These are phyloP conservation scores for Talaromyces trachyspermus DNA, from an alignment of 495 filamentous ascomycete genomes.

Conservation along the genomic window DNA sequence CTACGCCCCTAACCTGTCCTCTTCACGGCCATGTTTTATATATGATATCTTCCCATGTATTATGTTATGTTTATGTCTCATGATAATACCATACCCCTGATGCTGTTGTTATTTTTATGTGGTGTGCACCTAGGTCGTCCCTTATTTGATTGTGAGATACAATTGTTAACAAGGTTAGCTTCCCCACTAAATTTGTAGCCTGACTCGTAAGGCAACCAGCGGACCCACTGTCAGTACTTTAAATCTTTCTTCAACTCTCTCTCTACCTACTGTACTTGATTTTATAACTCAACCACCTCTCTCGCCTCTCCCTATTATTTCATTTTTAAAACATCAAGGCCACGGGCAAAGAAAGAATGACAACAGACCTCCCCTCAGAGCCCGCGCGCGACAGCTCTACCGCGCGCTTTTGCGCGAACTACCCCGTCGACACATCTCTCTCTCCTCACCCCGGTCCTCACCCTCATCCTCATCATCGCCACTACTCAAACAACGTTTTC, in stretches of 20 bases:
- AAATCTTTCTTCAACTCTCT: too few species aligned
- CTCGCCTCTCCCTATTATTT: not conserved
- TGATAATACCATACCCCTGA: constrained; percentile 9
- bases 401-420: constrained; percentile 87
- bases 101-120: too few species aligned
- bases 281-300: not conserved
- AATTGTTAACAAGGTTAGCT: too few species aligned
- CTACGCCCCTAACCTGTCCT: constrained; percentile 18
- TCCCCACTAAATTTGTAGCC: too few species aligned
- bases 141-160: not conserved
- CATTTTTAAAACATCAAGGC: not conserved
- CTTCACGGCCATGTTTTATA: not conserved
- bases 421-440: constrained; percentile 55
- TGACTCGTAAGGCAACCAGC: too few species aligned
- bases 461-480: constrained; percentile 49
- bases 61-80: constrained; percentile 8
- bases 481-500: constrained; percentile 1
- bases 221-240: too few species aligned
- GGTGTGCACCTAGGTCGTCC: too few species aligned
- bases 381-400: constrained; percentile 70
- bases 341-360: constrained; percentile 12
- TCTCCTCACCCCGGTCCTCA: constrained; percentile 40
- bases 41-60: not conserved
- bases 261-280: too few species aligned
- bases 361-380: constrained; percentile 16